Conservation (phyloP, 2,329 filamentous ascomycete species). For the Amesomyces nigricolor region DNA sequence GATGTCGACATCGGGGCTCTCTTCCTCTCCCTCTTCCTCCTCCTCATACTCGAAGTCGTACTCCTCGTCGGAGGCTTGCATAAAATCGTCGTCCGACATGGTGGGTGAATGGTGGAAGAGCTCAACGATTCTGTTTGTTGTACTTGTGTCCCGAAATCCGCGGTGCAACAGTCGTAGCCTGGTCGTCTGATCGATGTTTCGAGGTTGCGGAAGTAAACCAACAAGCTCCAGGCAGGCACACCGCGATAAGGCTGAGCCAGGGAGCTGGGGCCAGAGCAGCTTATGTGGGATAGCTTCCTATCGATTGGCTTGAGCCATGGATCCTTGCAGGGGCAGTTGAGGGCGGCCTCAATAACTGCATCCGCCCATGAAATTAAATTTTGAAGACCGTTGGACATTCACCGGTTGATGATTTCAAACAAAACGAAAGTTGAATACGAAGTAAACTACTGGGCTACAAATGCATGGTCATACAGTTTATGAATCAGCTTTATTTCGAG, state of each 20-base stretch:
- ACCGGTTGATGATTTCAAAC: too few relatives aligned
- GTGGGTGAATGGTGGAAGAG: conserved; percentile 24
- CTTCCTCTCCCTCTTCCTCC: conserved; percentile 75
- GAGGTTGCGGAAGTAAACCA: not conserved
- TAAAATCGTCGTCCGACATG: conserved; percentile 89
- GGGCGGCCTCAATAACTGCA: not conserved
- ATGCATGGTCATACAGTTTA: too few relatives aligned
- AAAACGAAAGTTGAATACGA: too few relatives aligned
- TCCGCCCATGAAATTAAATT: too few relatives aligned
- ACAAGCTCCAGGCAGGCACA: conserved; percentile 7
- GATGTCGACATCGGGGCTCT: conserved; percentile 84
- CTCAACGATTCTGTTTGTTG: not conserved
- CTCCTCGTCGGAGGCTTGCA: conserved; percentile 86
- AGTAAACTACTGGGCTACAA: too few relatives aligned
- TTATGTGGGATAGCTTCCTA: conserved; percentile 21
- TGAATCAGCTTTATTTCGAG: too few relatives aligned
- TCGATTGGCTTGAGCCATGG: conserved; percentile 11
- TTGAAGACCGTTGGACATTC: too few relatives aligned
- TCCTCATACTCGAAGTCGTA: conserved; percentile 99
- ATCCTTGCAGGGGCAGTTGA: not conserved
- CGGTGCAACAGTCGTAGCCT: not conserved
- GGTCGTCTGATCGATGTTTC: not conserved
- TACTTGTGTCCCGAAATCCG: not conserved
- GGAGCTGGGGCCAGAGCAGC: not conserved
- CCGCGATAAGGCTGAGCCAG: conserved; percentile 14